Percentiles rank a stretch among this genome's conserved stretches.
Conservation (phyloP, 1,284 basidiomycete genomes). For the Boletellus sp. region DNA sequence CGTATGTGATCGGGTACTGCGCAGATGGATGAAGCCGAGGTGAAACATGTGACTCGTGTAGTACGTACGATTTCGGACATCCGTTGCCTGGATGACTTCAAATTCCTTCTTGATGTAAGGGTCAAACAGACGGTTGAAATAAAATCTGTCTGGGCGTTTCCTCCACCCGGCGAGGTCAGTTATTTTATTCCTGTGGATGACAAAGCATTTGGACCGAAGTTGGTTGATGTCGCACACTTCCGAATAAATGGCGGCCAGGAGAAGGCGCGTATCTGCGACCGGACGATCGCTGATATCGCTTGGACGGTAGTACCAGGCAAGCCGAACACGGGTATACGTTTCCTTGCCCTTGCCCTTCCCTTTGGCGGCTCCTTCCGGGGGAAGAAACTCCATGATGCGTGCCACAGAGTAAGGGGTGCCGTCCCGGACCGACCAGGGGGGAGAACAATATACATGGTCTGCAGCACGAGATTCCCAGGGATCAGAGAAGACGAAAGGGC, state of each 20-base stretch:
- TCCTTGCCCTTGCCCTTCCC: constrained; percentile 57
- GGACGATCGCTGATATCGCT: constrained; percentile 83
- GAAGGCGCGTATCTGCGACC: constrained; percentile 82
- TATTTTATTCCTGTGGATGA: constrained; percentile 92
- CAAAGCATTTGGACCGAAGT: constrained; percentile 87
- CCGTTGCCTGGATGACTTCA: constrained; percentile 87
- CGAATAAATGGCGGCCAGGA: constrained; percentile 93
- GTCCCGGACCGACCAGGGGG: constrained; percentile 85
- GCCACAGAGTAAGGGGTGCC: constrained; percentile 92
- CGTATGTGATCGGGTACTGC: constrained; percentile 79
- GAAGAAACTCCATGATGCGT: constrained; percentile 94
- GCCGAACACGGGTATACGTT: constrained; percentile 74
- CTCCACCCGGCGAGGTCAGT: constrained; percentile 94
- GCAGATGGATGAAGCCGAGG: constrained; percentile 14
- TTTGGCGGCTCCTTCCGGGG: constrained; percentile 64
- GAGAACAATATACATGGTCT: constrained; percentile 96
- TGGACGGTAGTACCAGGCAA: constrained; percentile 93
- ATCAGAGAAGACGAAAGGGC: constrained; percentile 18
- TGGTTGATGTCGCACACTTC: constrained; percentile 92
- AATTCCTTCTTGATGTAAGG: constrained; percentile 98
- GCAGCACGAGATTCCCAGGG: constrained; percentile 31
- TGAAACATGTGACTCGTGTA: constrained; percentile 21
- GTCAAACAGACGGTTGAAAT: constrained; percentile 92
- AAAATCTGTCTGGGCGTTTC: constrained; percentile 91
- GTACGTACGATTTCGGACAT: constrained; percentile 82